Evolutionary conservation across 495 filamentous ascomycete genomes (phyloP).

Genomic region (Thermochaetoides thermophila): DNA sequence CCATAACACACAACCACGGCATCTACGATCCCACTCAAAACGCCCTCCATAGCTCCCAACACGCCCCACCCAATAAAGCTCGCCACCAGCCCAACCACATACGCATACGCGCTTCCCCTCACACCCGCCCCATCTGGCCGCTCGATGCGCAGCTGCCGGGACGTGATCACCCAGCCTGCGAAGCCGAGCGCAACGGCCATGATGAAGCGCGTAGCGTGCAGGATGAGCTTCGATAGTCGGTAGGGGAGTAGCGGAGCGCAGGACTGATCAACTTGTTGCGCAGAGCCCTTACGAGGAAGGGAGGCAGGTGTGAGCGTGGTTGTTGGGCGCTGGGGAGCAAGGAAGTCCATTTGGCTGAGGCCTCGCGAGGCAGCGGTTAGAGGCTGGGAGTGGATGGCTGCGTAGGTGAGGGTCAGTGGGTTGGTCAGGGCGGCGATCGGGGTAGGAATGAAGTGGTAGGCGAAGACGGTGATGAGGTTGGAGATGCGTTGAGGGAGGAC

Average conservation of each 20-base stretch:
- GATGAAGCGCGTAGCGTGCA: constrained; percentile 78
- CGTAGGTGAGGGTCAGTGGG: constrained; percentile 80
- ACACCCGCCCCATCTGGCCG: constrained; percentile 28
- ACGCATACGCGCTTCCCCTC: constrained; percentile 82
- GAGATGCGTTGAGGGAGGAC: constrained; percentile 62
- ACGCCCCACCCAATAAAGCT: constrained; percentile 91
- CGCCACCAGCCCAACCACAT: constrained; percentile 82
- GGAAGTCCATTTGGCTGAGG: constrained; percentile 61
- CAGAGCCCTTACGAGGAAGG: constrained; percentile 35
- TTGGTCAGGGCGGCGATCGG: constrained; percentile 75
- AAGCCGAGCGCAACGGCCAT: constrained; percentile 83
- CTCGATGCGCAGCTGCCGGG: constrained; percentile 47
- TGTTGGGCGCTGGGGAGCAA: constrained; percentile 42
- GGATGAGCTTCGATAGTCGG: constrained; percentile 75
- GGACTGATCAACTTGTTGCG: no score
- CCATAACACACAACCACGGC: constrained; percentile 87
- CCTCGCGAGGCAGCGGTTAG: constrained; percentile 60
- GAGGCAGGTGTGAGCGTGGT: constrained; percentile 46
- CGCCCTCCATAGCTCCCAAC: constrained; percentile 86
- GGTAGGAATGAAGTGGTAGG: constrained; percentile 68
- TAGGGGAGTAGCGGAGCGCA: constrained; percentile 47
- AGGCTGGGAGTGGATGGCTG: constrained; percentile 81
- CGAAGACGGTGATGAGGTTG: constrained; percentile 48
- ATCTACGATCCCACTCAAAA: constrained; percentile 83
- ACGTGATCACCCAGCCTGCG: constrained; percentile 93